A percentile compares a stretch with the other conserved stretches of the same genome.
These are phyloP conservation scores for Trichosporon ovoides DNA, from an alignment of 1,284 basidiomycete genomes.

Conservation along the genomic window DNA sequence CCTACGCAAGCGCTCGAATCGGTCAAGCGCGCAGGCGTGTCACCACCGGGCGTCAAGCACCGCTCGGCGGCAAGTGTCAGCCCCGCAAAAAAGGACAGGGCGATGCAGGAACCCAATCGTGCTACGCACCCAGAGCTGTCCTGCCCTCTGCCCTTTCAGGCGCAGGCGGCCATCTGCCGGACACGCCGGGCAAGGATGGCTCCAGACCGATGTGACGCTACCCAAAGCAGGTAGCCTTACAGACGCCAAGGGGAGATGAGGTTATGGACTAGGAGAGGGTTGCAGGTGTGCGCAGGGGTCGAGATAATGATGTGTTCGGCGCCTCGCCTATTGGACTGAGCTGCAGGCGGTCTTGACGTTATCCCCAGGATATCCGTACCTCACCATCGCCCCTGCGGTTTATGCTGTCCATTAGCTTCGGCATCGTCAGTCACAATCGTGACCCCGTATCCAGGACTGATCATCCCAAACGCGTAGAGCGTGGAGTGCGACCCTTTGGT, in stretches of 20 bases:
- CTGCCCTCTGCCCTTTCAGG: background rate
- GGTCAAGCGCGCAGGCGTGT: background rate
- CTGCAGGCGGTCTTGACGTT: background rate
- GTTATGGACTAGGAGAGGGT: background rate
- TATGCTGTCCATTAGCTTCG: background rate
- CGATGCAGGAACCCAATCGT: background rate
- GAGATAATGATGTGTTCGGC: background rate
- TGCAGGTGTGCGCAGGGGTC: background rate
- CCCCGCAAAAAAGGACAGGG: background rate
- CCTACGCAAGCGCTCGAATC: background rate
- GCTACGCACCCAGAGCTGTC: background rate
- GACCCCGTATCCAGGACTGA: background rate
- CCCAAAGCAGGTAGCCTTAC: background rate
- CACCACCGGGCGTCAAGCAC: too few species aligned
- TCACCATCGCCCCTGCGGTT: background rate
- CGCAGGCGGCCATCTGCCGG: too few species aligned
- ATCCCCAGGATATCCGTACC: background rate
- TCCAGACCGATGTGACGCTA: conserved; percentile 3
- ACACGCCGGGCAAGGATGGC: background rate
- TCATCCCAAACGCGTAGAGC: background rate
- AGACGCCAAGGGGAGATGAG: background rate
- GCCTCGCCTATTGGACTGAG: conserved; percentile 1
- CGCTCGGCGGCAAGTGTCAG: background rate
- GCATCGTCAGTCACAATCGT: background rate
- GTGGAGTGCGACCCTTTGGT: background rate